phyloP scores from a whole-genome alignment of 805 yeast genomes.

The Monosporozyma yasuniensis region DNA sequence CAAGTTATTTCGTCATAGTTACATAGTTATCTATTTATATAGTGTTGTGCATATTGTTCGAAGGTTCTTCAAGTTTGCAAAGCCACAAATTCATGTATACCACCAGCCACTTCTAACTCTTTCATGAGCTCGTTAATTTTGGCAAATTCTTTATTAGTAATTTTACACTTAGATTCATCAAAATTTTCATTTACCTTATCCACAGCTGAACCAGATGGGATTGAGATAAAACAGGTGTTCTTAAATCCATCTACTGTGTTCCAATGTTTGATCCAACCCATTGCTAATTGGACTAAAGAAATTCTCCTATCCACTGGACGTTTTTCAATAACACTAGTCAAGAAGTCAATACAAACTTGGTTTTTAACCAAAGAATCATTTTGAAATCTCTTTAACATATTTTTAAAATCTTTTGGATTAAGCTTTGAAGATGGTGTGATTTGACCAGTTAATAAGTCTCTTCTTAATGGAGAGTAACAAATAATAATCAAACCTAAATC shows the following conservation, averaged over 20 bases:
- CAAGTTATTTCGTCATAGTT: no score
- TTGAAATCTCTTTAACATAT: conserved; percentile 45
- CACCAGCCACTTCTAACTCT: conserved; percentile 43
- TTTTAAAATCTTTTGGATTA: conserved; percentile 44
- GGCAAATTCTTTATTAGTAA: conserved; percentile 48
- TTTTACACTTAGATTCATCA: conserved; percentile 29
- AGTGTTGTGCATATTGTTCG: no score
- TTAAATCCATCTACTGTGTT: conserved; percentile 29
- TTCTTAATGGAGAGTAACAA: conserved; percentile 77
- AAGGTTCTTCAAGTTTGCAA: no score
- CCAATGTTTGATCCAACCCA: conserved; percentile 53
- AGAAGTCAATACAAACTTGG: conserved; percentile 37
- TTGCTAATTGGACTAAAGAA: conserved; percentile 60
- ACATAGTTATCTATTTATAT: no score
- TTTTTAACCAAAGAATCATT: conserved; percentile 51
- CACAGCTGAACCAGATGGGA: conserved; percentile 65
- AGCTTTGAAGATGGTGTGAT: conserved; percentile 40
- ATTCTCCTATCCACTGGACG: conserved; percentile 39
- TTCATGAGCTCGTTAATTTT: conserved; percentile 42
- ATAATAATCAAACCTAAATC: conserved; percentile 55
- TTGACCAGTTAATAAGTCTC: conserved; percentile 67
- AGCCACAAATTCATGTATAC: conserved; percentile 37
- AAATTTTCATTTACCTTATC: conserved; percentile 56
- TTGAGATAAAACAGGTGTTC: conserved; percentile 56
- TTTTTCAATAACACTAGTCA: conserved; percentile 42